phyloP scores from a whole-genome alignment of 1,284 basidiomycete species.

The Ustilago hordei region DNA sequence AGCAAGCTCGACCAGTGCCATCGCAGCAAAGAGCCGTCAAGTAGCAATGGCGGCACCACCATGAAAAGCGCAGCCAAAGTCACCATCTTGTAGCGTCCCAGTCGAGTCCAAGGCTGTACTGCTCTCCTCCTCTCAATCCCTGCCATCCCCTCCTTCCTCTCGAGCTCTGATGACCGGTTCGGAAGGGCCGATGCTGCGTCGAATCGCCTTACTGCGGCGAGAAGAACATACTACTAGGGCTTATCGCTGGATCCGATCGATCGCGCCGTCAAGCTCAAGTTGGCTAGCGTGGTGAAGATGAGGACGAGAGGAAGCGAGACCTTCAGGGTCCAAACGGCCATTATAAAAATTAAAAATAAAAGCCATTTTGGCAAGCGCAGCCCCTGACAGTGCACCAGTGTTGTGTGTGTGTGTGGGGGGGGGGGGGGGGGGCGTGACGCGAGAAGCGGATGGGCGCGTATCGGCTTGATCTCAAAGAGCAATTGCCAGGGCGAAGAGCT shows the following conservation, averaged over 20 bases:
- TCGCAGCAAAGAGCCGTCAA: conserved; percentile 26
- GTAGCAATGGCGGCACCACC: conserved; percentile 33
- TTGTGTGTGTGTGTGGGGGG: not conserved
- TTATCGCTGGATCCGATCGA: not conserved
- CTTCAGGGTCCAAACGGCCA: conserved; percentile 22
- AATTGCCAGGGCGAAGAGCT: not conserved
- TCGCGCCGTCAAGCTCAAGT: not conserved
- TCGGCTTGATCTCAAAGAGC: conserved; percentile 11
- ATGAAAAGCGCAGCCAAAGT: conserved; percentile 13
- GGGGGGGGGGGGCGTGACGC: too few relatives aligned
- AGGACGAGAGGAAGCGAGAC: not conserved
- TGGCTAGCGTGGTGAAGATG: not conserved
- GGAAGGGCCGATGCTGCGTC: not conserved
- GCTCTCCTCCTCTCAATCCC: too few relatives aligned
- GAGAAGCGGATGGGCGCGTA: conserved; percentile 7
- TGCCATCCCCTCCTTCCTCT: too few relatives aligned
- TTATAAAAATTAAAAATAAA: not conserved
- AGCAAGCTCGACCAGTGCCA: conserved; percentile 30
- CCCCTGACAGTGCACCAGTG: not conserved
- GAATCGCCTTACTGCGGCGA: not conserved
- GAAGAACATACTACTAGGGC: not conserved
- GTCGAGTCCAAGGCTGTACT: not conserved
- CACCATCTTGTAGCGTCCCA: conserved; percentile 10
- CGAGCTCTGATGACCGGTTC: not conserved
- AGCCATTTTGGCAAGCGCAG: conserved; percentile 6